phyloP scores from a whole-genome alignment of 140 eudicot genomes.

The Bidens hawaiensis region DNA sequence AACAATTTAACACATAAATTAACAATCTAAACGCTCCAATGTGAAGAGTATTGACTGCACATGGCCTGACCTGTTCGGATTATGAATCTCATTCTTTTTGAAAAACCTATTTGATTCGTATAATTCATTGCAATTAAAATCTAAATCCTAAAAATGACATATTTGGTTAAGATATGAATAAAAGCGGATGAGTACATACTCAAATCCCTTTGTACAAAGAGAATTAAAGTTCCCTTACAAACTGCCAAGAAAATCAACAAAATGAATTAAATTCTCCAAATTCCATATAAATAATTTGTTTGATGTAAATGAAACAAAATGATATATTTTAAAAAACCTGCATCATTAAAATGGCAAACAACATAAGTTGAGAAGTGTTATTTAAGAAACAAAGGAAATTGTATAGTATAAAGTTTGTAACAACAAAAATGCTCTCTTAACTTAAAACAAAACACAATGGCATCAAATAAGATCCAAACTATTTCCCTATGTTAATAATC shows the following conservation, averaged over 20 bases:
- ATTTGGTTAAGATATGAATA: neutral
- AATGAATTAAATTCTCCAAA: too few species aligned
- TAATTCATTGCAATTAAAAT: neutral
- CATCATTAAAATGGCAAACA: neutral
- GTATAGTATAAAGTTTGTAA: neutral
- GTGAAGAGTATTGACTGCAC: too few species aligned
- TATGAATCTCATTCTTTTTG: neutral
- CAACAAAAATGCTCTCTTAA: neutral
- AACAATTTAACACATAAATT: too few species aligned
- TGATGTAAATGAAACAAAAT: neutral
- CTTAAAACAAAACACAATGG: neutral
- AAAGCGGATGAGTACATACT: too few species aligned
- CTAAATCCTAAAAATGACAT: neutral
- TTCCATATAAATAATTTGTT: too few species aligned
- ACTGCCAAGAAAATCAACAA: too few species aligned
- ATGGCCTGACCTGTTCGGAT: too few species aligned
- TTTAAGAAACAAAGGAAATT: neutral
- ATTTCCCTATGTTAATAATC: neutral
- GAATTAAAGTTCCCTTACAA: neutral
- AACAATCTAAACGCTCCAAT: too few species aligned
- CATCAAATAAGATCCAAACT: constrained; percentile 1
- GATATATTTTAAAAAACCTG: too few species aligned
- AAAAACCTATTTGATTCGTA: neutral
- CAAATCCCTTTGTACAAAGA: neutral
- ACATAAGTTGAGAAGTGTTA: neutral